A percentile compares a stretch with the other conserved stretches of the same genome.
These are phyloP conservation scores for Ramularia collo-cygni DNA, from an alignment of 2,329 filamentous ascomycete genomes.

Conservation along the genomic window DNA sequence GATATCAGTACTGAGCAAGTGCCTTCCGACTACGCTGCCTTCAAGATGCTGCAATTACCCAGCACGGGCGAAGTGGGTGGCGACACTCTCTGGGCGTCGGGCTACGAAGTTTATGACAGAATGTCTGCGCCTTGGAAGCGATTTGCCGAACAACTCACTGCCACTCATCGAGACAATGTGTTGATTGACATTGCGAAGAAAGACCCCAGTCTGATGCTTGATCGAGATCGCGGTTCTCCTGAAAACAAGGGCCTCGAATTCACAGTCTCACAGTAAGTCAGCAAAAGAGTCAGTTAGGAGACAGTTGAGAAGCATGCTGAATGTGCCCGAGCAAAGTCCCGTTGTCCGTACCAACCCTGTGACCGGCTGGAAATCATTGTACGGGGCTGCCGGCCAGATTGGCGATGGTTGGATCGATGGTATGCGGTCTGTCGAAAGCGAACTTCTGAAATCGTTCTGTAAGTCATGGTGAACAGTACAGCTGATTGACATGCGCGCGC, in stretches of 20 bases:
- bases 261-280: neutral
- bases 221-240: neutral
- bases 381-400: constrained; percentile 44
- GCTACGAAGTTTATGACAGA: constrained; percentile 61
- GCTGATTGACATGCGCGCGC: no score
- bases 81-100: constrained; percentile 60
- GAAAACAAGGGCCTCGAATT: neutral
- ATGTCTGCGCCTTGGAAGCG: constrained; percentile 50
- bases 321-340: constrained; percentile 36
- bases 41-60: constrained; percentile 53
- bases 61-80: constrained; percentile 41
- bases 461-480: no score
- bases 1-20: constrained; percentile 61
- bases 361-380: constrained; percentile 56
- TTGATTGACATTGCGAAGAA: constrained; percentile 18
- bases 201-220: no score
- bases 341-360: constrained; percentile 54
- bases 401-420: constrained; percentile 49
- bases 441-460: constrained; percentile 20
- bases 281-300: constrained; percentile 18
- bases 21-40: constrained; percentile 56
- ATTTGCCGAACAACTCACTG: constrained; percentile 55
- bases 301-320: constrained; percentile 17
- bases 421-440: constrained; percentile 31
- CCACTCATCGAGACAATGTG: no score